Evolutionary conservation across 805 yeast genomes (phyloP).

Genomic region (Pichia manshurica): DNA sequence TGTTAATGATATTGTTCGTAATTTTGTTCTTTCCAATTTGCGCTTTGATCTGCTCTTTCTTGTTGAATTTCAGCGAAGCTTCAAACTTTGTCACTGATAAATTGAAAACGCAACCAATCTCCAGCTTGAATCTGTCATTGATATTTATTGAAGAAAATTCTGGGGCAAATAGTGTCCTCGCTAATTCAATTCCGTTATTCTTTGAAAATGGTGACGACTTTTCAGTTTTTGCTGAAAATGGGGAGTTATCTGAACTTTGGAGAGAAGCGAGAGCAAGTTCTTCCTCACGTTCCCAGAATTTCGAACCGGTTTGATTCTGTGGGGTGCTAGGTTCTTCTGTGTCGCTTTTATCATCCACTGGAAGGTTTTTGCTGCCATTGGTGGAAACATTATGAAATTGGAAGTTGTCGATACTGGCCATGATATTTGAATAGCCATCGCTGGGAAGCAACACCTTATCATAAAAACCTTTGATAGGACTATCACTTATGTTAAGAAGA

Average conservation of each 20-base stretch:
- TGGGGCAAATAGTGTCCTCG: constrained; percentile 23
- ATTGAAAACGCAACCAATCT: constrained; percentile 22
- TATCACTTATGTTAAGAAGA: not conserved
- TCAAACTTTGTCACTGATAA: constrained; percentile 25
- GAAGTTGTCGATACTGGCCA: constrained; percentile 7
- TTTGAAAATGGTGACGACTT: not conserved
- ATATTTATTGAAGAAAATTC: constrained; percentile 22
- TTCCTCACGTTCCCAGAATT: constrained; percentile 16
- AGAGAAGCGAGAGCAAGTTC: constrained; percentile 1
- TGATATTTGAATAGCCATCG: constrained; percentile 1
- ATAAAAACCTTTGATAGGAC: not conserved
- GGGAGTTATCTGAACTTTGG: not conserved
- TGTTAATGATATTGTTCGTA: constrained; percentile 18
- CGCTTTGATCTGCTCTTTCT: constrained; percentile 15
- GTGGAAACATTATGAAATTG: not conserved
- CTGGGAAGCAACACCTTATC: constrained; percentile 2
- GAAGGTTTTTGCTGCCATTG: not conserved
- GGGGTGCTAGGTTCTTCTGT: constrained; percentile 21
- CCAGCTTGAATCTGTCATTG: constrained; percentile 4
- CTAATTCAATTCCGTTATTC: constrained; percentile 12
- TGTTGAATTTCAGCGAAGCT: constrained; percentile 18
- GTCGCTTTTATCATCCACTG: not conserved
- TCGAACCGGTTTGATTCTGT: constrained; percentile 19
- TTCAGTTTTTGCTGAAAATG: not conserved
- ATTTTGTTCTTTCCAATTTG: constrained; percentile 21